These are phyloP conservation scores for Aspergillus conjunctus DNA, from an alignment of 495 filamentous ascomycete genomes.

Conservation along the genomic window DNA sequence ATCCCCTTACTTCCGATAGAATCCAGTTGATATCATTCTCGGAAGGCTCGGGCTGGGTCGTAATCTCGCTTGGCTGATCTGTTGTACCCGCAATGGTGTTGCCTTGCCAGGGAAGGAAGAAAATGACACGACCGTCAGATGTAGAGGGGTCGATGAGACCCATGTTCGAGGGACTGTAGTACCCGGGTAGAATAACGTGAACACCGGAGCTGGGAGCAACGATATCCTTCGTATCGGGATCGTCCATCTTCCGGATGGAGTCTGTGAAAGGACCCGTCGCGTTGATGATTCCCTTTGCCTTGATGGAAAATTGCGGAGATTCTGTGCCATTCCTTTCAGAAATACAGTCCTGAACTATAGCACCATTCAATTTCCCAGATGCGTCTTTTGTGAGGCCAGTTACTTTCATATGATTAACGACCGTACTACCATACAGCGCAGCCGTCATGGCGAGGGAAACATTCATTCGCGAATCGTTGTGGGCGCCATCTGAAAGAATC, in stretches of 20 bases:
- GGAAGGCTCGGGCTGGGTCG: slow-evolving; percentile 79
- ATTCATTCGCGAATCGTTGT: slow-evolving; percentile 99
- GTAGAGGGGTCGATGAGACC: slow-evolving; percentile 93
- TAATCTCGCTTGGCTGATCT: slow-evolving; percentile 80
- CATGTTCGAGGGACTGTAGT: slow-evolving; percentile 94
- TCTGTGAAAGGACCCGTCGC: slow-evolving; percentile 97
- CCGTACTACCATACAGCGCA: slow-evolving; percentile 87
- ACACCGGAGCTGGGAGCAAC: slow-evolving; percentile 93
- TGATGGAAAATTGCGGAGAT: slow-evolving; percentile 68
- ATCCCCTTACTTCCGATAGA: slow-evolving; percentile 83
- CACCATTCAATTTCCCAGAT: slow-evolving; percentile 77
- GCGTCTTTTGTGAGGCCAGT: slow-evolving; percentile 79
- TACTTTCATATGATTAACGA: slow-evolving; percentile 93
- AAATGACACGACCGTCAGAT: slow-evolving; percentile 95
- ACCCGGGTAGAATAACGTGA: slow-evolving; percentile 92
- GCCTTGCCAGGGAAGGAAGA: slow-evolving; percentile 99
- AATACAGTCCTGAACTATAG: slow-evolving; percentile 74
- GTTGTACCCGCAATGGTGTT: slow-evolving; percentile 99
- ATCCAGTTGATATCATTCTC: slow-evolving; percentile 98
- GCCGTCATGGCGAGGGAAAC: slow-evolving; percentile 95
- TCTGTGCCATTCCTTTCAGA: slow-evolving; percentile 57
- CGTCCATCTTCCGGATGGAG: slow-evolving; percentile 88
- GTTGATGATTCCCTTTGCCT: slow-evolving; percentile 91
- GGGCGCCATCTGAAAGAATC: slow-evolving; percentile 70
- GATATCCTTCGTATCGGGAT: slow-evolving; percentile 73